Conservation (phyloP, 441 rosid species). For the Populus hybrid region DNA sequence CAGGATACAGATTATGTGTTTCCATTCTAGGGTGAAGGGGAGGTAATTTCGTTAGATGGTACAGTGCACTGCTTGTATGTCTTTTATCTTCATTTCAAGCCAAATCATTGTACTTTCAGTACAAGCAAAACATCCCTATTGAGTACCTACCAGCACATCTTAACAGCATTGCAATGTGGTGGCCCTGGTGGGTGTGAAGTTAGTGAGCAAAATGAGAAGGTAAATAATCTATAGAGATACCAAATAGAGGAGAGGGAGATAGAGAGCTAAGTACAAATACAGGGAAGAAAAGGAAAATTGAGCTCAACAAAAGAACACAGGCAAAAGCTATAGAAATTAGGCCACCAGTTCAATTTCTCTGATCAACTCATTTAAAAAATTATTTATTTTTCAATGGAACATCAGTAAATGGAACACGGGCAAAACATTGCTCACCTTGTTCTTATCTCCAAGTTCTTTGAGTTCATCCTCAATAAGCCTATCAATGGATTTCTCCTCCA, state of each 20-base stretch:
- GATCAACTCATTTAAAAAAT: neutral
- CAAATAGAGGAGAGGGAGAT: neutral
- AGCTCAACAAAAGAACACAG: neutral
- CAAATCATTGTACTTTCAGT: neutral
- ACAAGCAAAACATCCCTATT: neutral
- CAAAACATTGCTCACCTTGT: constrained; percentile 49
- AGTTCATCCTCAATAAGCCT: constrained; percentile 91
- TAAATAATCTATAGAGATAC: neutral
- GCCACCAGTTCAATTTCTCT: neutral
- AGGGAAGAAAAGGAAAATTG: neutral
- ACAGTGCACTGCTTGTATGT: neutral
- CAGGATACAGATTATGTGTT: neutral
- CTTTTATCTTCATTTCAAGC: neutral
- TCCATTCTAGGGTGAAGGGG: neutral
- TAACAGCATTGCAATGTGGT: neutral
- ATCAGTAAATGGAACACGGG: neutral
- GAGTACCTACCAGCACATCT: neutral
- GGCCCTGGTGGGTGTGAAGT: neutral
- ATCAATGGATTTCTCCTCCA: constrained; percentile 74
- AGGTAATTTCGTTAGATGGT: neutral
- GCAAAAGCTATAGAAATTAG: neutral
- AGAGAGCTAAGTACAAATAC: neutral
- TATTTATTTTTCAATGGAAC: neutral
- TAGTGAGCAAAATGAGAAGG: neutral
- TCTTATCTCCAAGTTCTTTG: constrained; percentile 87